Conservation (phyloP, 495 filamentous ascomycete species). For the Tuber microsphaerosporum region DNA sequence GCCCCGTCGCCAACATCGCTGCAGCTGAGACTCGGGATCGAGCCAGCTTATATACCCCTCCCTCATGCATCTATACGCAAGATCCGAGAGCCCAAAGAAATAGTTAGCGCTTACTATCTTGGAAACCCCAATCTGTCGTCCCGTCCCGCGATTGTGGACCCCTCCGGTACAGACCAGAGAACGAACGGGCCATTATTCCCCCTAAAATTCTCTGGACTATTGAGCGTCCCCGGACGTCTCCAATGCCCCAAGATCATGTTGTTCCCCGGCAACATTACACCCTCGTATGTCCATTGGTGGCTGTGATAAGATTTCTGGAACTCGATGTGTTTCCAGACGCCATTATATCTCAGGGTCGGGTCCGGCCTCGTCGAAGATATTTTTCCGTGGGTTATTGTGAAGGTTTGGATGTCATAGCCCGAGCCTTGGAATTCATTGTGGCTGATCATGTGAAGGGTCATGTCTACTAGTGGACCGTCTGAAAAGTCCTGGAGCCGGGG, state of each 20-base stretch:
- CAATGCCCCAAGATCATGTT: constrained; percentile 32
- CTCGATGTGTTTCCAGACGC: constrained; percentile 18
- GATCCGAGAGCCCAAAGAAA: neutral
- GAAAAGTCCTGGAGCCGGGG: constrained; percentile 11
- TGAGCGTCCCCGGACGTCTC: constrained; percentile 1
- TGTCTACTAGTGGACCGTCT: constrained; percentile 21
- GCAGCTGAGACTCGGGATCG: neutral
- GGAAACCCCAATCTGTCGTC: constrained; percentile 22
- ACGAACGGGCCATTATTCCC: constrained; percentile 19
- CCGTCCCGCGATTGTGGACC: constrained; percentile 11
- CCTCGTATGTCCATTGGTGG: constrained; percentile 23
- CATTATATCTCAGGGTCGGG: constrained; percentile 3
- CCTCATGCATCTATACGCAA: neutral
- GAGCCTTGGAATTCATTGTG: constrained; percentile 15
- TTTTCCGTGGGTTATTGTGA: constrained; percentile 11
- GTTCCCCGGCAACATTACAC: constrained; percentile 29
- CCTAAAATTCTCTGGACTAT: neutral
- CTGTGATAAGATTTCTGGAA: constrained; percentile 19
- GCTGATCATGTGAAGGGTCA: constrained; percentile 13
- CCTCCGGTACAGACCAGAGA: constrained; percentile 24
- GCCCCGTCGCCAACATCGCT: neutral
- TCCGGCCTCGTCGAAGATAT: constrained; percentile 8
- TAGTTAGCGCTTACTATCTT: neutral
- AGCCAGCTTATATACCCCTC: neutral
- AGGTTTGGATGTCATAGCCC: constrained; percentile 12